Evolutionary conservation across 148 eudicot species (phyloP).

Genomic region (Vaccinium vitisidaea): DNA sequence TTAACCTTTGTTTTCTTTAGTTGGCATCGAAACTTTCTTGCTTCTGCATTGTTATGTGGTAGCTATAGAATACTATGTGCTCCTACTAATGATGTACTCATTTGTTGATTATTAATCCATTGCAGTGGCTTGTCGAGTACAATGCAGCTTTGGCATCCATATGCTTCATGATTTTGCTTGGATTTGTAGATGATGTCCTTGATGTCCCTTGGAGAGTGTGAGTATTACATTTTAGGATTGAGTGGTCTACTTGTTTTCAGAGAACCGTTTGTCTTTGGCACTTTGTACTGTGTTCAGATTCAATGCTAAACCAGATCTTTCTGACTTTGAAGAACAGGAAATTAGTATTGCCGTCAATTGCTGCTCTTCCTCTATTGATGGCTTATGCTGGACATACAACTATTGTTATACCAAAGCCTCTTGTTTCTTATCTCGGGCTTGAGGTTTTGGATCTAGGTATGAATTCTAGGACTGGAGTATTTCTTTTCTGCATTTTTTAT

Average conservation of each 20-base stretch:
- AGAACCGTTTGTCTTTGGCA: background rate
- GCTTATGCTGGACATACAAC: slow-evolving; percentile 99
- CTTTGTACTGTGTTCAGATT: background rate
- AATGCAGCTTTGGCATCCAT: slow-evolving; percentile 95
- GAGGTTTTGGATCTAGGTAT: slow-evolving; percentile 87
- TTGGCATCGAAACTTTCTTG: background rate
- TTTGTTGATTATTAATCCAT: background rate
- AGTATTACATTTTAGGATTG: slow-evolving; percentile 27
- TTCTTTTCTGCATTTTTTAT: background rate
- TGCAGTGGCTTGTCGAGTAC: slow-evolving; percentile 97
- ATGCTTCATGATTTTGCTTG: slow-evolving; percentile 93
- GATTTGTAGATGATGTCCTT: slow-evolving; percentile 95
- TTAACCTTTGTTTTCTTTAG: background rate
- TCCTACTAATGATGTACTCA: background rate
- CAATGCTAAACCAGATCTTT: slow-evolving; percentile 11
- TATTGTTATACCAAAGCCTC: slow-evolving; percentile 87
- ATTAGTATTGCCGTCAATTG: slow-evolving; percentile 78
- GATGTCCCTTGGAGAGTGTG: slow-evolving; percentile 99
- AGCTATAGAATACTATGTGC: background rate
- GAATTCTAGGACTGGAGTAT: background rate
- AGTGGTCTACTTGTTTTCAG: background rate
- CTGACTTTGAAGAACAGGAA: slow-evolving; percentile 59
- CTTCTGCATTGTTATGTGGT: background rate
- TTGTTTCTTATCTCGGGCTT: slow-evolving; percentile 65
- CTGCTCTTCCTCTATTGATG: slow-evolving; percentile 95